These are phyloP conservation scores for Steccherinum ochraceum DNA, from an alignment of 768 basidiomycete species.

Conservation along the genomic window DNA sequence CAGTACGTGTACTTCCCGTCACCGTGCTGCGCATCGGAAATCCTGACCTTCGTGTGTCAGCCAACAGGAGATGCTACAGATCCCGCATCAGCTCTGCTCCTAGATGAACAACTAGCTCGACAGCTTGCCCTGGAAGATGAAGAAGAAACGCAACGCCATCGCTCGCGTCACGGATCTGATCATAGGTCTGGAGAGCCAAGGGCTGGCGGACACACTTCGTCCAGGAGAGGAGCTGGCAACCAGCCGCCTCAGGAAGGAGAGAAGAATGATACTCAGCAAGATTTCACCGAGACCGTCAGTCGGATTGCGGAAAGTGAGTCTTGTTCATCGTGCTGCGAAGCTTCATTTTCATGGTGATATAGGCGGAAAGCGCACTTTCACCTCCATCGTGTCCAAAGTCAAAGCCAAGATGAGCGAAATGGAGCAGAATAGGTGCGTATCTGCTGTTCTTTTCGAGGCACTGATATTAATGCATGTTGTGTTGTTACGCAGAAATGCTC, in stretches of 20 bases:
- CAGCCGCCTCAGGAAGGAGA: not conserved
- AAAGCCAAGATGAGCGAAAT: slow-evolving; percentile 82
- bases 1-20: slow-evolving; percentile 3
- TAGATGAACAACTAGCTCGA: slow-evolving; percentile 78
- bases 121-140: slow-evolving; percentile 57
- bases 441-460: slow-evolving; percentile 1
- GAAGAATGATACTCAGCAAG: slow-evolving; percentile 42
- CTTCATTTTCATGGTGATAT: not conserved
- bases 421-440: slow-evolving; percentile 47
- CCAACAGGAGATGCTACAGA: slow-evolving; percentile 2
- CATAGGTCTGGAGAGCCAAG: not conserved
- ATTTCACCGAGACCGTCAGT: slow-evolving; percentile 63
- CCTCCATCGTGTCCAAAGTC: slow-evolving; percentile 64
- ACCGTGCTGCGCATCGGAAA: not conserved
- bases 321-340: no score
- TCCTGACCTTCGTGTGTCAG: not conserved
- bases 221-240: slow-evolving; percentile 11
- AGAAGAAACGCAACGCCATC: slow-evolving; percentile 10
- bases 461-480: not conserved
- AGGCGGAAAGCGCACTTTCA: slow-evolving; percentile 73
- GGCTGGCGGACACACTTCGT: slow-evolving; percentile 16
- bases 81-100: slow-evolving; percentile 34
- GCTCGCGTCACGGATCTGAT: not conserved
- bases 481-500: not conserved
- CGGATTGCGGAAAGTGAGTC: slow-evolving; percentile 74